Conservation (phyloP, 768 basidiomycete species). For the Naganishia friedmannii region DNA sequence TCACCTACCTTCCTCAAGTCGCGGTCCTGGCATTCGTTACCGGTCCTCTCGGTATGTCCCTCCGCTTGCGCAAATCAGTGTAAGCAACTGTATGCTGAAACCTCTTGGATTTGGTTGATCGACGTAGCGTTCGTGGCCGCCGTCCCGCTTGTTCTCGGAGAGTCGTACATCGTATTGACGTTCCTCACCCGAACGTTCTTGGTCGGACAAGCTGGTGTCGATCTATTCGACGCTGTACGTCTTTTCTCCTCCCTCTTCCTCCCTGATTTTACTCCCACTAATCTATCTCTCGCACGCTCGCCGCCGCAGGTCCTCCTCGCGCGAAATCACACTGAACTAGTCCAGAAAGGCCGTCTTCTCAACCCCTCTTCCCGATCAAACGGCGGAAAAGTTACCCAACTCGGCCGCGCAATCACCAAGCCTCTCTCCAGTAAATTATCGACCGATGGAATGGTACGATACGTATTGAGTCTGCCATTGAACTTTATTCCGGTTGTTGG, state of each 20-base stretch:
- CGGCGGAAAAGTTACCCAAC: conserved; percentile 54
- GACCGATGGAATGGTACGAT: conserved; percentile 56
- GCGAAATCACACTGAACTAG: conserved; percentile 55
- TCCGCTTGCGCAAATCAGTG: background rate
- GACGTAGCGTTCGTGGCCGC: conserved; percentile 57
- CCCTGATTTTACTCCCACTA: background rate
- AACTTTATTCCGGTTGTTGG: conserved; percentile 68
- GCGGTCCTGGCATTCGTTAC: conserved; percentile 64
- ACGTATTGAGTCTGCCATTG: conserved; percentile 65
- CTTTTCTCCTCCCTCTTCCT: background rate
- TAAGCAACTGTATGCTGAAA: background rate
- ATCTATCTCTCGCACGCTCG: background rate
- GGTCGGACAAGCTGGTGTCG: conserved; percentile 54
- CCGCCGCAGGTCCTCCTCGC: conserved; percentile 49
- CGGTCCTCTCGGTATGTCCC: conserved; percentile 60
- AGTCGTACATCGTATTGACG: conserved; percentile 54
- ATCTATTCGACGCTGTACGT: conserved; percentile 58
- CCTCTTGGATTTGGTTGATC: background rate
- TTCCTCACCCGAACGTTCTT: conserved; percentile 57
- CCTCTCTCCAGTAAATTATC: conserved; percentile 52
- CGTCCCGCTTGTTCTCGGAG: conserved; percentile 56
- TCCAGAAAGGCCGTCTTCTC: conserved; percentile 53
- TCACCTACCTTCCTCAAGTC: conserved; percentile 64
- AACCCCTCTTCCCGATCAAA: conserved; percentile 37
- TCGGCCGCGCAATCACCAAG: conserved; percentile 57